A percentile compares a stretch with the other conserved stretches of the same genome.
phyloP scores from a whole-genome alignment of 352 stramenopile species.

The Pythium folliculosum region DNA sequence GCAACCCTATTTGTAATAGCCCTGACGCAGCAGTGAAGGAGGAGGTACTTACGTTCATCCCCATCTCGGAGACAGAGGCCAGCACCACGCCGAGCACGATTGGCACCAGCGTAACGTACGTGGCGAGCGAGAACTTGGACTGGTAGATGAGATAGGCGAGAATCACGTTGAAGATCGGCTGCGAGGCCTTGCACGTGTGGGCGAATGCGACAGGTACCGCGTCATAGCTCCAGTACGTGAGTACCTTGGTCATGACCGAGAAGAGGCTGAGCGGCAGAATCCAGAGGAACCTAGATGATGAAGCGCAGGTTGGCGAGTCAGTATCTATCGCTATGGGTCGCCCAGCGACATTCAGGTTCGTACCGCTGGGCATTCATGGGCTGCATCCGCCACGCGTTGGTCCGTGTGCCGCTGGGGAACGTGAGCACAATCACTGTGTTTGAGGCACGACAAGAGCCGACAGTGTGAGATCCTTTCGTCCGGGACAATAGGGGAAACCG shows the following conservation, averaged over 20 bases:
- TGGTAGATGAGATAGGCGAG: slow-evolving; percentile 73
- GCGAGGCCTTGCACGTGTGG: slow-evolving; percentile 87
- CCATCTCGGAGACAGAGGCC: slow-evolving; percentile 85
- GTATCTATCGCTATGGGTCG: too few species aligned
- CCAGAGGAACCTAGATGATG: slow-evolving; percentile 51
- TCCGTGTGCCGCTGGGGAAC: slow-evolving; percentile 46
- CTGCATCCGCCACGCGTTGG: slow-evolving; percentile 65
- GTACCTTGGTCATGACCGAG: slow-evolving; percentile 74
- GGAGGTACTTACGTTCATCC: slow-evolving; percentile 64
- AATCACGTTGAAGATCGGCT: slow-evolving; percentile 88
- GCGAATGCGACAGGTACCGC: slow-evolving; percentile 81
- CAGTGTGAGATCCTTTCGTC: not conserved
- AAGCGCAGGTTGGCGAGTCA: too few species aligned
- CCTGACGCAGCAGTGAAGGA: not conserved
- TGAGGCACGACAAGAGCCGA: not conserved
- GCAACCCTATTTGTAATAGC: not conserved
- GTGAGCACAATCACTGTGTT: slow-evolving; percentile 70
- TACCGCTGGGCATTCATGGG: slow-evolving; percentile 48
- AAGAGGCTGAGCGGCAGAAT: slow-evolving; percentile 82
- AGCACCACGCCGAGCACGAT: slow-evolving; percentile 84
- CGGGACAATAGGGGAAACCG: not conserved
- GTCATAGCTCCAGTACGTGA: slow-evolving; percentile 90
- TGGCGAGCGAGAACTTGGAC: slow-evolving; percentile 69
- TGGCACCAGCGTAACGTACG: slow-evolving; percentile 78
- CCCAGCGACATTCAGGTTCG: too few species aligned